Percentiles rank a stretch among this genome's conserved stretches.
These are phyloP conservation scores for Epichloe gansuensis DNA, from an alignment of 2,329 filamentous ascomycete species.

Conservation along the genomic window DNA sequence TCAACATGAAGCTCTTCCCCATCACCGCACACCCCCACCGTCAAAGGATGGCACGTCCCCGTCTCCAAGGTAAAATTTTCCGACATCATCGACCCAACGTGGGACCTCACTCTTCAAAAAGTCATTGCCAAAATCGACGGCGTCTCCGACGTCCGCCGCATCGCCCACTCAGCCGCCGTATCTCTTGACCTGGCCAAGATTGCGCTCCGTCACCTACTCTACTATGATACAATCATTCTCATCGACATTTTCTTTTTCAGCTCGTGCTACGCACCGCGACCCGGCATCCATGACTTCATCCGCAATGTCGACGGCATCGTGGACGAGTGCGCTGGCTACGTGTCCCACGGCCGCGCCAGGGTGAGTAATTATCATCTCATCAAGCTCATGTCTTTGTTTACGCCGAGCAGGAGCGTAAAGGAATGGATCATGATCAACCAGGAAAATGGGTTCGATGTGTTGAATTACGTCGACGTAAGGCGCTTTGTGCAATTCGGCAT, in stretches of 20 bases:
- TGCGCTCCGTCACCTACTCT: slow-evolving; percentile 78
- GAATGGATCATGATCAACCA: slow-evolving; percentile 75
- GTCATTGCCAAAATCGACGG: slow-evolving; percentile 84
- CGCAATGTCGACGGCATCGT: slow-evolving; percentile 62
- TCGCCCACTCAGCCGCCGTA: slow-evolving; percentile 74
- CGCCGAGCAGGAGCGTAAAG: slow-evolving; percentile 70
- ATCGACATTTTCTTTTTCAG: slow-evolving; percentile 93
- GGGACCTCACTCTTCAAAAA: slow-evolving; percentile 66
- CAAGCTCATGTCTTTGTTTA: slow-evolving; percentile 74
- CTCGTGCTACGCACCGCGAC: slow-evolving; percentile 75
- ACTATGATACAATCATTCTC: slow-evolving; percentile 82
- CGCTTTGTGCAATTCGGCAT: slow-evolving; percentile 91
- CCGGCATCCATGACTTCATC: slow-evolving; percentile 68
- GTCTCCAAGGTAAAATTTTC: slow-evolving; percentile 56
- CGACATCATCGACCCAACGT: slow-evolving; percentile 53
- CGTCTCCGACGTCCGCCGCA: slow-evolving; percentile 76
- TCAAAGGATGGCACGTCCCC: slow-evolving; percentile 85
- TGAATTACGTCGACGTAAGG: slow-evolving; percentile 73
- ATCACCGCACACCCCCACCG: slow-evolving; percentile 64
- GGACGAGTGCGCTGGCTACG: slow-evolving; percentile 79
- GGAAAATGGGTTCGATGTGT: slow-evolving; percentile 48
- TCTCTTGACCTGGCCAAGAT: slow-evolving; percentile 77
- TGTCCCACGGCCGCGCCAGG: slow-evolving; percentile 39
- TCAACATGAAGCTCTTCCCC: slow-evolving; percentile 92
- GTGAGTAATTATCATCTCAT: slow-evolving; percentile 56